These are phyloP conservation scores for Floccularia luteovirens DNA, from an alignment of 768 basidiomycete species.

Conservation along the genomic window DNA sequence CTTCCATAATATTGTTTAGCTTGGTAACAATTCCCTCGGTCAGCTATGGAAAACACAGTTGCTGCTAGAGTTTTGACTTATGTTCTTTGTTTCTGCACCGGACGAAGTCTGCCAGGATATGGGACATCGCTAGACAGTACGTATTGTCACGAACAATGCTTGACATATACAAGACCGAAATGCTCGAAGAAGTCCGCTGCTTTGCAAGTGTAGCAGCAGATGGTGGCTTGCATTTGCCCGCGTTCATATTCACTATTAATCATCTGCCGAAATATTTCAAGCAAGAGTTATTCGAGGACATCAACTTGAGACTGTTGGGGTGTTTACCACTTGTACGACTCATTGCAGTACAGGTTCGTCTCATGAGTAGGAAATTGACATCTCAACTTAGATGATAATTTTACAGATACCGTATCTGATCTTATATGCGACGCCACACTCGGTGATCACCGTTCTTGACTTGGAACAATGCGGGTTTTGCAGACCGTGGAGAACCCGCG, in stretches of 20 bases:
- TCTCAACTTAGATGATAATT: not conserved
- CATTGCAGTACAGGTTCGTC: slow-evolving; percentile 82
- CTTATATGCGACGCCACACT: slow-evolving; percentile 86
- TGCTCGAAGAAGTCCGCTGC: slow-evolving; percentile 82
- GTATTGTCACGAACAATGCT: slow-evolving; percentile 86
- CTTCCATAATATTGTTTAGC: not conserved
- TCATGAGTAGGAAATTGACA: slow-evolving; percentile 21
- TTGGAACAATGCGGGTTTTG: slow-evolving; percentile 73
- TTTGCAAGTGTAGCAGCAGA: slow-evolving; percentile 84
- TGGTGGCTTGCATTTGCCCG: slow-evolving; percentile 80
- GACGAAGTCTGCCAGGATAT: slow-evolving; percentile 92
- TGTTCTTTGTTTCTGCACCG: slow-evolving; percentile 91
- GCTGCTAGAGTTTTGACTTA: slow-evolving; percentile 79
- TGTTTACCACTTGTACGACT: slow-evolving; percentile 77
- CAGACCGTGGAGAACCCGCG: slow-evolving; percentile 79
- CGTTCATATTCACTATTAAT: slow-evolving; percentile 64
- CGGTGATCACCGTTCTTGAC: slow-evolving; percentile 69
- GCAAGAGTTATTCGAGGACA: slow-evolving; percentile 74
- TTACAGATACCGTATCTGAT: slow-evolving; percentile 61
- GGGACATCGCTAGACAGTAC: slow-evolving; percentile 87
- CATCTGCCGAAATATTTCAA: slow-evolving; percentile 79
- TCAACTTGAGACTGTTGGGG: slow-evolving; percentile 60
- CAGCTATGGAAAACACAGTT: slow-evolving; percentile 94
- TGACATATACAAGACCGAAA: slow-evolving; percentile 55
- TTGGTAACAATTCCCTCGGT: slow-evolving; percentile 5